phyloP scores from a whole-genome alignment of 495 filamentous ascomycete species.

The Annulohypoxylon bovei region DNA sequence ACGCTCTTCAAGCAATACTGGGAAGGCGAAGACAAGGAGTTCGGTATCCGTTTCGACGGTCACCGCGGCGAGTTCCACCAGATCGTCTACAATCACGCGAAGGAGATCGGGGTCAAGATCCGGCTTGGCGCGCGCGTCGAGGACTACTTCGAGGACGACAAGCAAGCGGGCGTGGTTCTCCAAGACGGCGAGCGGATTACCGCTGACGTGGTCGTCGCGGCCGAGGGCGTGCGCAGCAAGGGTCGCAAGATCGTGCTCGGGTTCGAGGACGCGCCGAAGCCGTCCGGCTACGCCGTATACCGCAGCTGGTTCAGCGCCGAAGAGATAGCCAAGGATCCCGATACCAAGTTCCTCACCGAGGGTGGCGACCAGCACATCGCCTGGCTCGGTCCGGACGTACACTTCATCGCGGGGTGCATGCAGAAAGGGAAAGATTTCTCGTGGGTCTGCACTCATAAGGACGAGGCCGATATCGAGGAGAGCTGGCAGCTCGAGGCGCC shows the following conservation, averaged over 20 bases:
- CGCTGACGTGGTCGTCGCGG: slow-evolving; percentile 69
- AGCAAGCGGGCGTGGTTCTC: slow-evolving; percentile 64
- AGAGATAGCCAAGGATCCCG: slow-evolving; percentile 69
- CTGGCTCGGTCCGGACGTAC: slow-evolving; percentile 69
- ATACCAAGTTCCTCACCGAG: slow-evolving; percentile 66
- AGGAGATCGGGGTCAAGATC: slow-evolving; percentile 65
- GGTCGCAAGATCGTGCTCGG: slow-evolving; percentile 70
- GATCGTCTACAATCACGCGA: slow-evolving; percentile 67
- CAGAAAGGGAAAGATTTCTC: slow-evolving; percentile 72
- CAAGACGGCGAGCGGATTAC: slow-evolving; percentile 58
- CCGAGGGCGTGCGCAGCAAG: slow-evolving; percentile 69
- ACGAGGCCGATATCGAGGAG: slow-evolving; percentile 65
- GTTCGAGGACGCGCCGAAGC: slow-evolving; percentile 68
- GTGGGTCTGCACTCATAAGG: slow-evolving; percentile 75
- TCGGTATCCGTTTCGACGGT: slow-evolving; percentile 64
- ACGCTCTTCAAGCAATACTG: slow-evolving; percentile 51
- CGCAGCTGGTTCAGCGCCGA: slow-evolving; percentile 68
- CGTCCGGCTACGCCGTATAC: slow-evolving; percentile 69
- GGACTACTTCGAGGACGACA: slow-evolving; percentile 68
- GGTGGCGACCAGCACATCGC: slow-evolving; percentile 72
- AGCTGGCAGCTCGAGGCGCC: slow-evolving; percentile 71
- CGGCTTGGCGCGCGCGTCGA: slow-evolving; percentile 63
- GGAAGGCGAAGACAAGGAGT: slow-evolving; percentile 53
- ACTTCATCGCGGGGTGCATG: slow-evolving; percentile 70
- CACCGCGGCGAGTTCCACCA: slow-evolving; percentile 71